Percentiles rank a stretch among this genome's conserved stretches.
These are phyloP conservation scores for Nakazawaea populi DNA, from an alignment of 805 yeast genomes.

Conservation along the genomic window DNA sequence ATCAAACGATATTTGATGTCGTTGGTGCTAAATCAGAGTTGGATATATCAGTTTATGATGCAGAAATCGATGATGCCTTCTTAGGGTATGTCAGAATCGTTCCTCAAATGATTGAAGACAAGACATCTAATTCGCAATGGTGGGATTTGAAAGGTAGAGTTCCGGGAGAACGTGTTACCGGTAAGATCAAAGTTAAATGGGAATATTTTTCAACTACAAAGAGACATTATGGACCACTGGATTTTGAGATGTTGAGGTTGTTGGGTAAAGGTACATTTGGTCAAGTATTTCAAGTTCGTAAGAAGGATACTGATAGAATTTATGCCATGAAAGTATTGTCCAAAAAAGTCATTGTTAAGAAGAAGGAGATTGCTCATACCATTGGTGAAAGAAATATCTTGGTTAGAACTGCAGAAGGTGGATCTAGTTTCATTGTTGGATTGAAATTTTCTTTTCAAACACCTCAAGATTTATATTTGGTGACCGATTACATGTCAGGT, in stretches of 20 bases:
- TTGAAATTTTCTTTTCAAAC: constrained; percentile 96
- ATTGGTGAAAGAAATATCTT: constrained; percentile 94
- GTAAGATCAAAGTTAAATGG: constrained; percentile 72
- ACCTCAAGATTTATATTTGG: constrained; percentile 83
- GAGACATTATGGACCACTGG: constrained; percentile 86
- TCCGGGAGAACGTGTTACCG: constrained; percentile 69
- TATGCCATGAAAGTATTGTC: constrained; percentile 97
- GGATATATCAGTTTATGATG: constrained; percentile 89
- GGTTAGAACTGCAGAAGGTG: constrained; percentile 85
- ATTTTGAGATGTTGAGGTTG: constrained; percentile 85
- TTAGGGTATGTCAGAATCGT: constrained; percentile 76
- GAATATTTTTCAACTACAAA: constrained; percentile 64
- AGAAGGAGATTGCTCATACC: constrained; percentile 97
- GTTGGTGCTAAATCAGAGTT: constrained; percentile 78
- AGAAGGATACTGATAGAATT: constrained; percentile 81
- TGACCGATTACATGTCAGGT: constrained; percentile 97
- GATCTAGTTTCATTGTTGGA: constrained; percentile 85
- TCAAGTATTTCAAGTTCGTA: constrained; percentile 92
- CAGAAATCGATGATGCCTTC: constrained; percentile 73
- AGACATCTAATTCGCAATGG: constrained; percentile 60
- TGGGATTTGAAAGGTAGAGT: constrained; percentile 65
- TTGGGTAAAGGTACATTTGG: constrained; percentile 98
- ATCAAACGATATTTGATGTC: constrained; percentile 89
- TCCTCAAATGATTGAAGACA: constrained; percentile 48
- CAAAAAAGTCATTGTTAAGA: constrained; percentile 90